Evolutionary conservation across 805 yeast genomes (phyloP).

Genomic region (Spathaspora gorwiae): DNA sequence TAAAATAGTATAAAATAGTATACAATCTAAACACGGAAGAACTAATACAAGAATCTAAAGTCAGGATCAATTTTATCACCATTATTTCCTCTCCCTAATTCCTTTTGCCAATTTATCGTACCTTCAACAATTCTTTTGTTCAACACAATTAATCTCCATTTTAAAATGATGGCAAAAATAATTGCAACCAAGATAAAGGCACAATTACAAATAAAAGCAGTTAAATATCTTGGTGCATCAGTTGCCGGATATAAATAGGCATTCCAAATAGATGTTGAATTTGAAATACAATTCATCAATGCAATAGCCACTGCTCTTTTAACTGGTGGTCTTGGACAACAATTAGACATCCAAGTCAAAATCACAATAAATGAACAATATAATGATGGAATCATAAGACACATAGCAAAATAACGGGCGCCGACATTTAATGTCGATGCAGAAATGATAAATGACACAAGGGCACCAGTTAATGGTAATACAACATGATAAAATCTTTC

Average conservation of each 20-base stretch:
- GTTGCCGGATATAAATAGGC: conserved; percentile 45
- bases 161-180: conserved; percentile 32
- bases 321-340: conserved; percentile 54
- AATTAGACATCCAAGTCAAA: conserved; percentile 53
- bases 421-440: conserved; percentile 50
- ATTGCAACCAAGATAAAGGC: conserved; percentile 42
- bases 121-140: conserved; percentile 42
- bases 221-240: conserved; percentile 43
- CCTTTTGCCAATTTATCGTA: conserved; percentile 47
- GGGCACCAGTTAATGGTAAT: conserved; percentile 37
- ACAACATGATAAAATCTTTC: conserved; percentile 51
- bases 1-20: too few species aligned
- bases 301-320: conserved; percentile 58
- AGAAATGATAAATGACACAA: conserved; percentile 45
- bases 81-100: conserved; percentile 44
- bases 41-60: conserved; percentile 36
- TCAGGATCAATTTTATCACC: conserved; percentile 39
- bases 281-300: conserved; percentile 51
- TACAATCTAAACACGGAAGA: too few species aligned
- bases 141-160: conserved; percentile 32
- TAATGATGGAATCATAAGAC: conserved; percentile 52
- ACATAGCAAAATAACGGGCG: conserved; percentile 58
- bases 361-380: conserved; percentile 51
- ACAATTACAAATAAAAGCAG: conserved; percentile 46
- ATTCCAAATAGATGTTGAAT: conserved; percentile 55